These are phyloP conservation scores for Onygenales sp. DNA, from an alignment of 2,329 filamentous ascomycete genomes.

Conservation along the genomic window DNA sequence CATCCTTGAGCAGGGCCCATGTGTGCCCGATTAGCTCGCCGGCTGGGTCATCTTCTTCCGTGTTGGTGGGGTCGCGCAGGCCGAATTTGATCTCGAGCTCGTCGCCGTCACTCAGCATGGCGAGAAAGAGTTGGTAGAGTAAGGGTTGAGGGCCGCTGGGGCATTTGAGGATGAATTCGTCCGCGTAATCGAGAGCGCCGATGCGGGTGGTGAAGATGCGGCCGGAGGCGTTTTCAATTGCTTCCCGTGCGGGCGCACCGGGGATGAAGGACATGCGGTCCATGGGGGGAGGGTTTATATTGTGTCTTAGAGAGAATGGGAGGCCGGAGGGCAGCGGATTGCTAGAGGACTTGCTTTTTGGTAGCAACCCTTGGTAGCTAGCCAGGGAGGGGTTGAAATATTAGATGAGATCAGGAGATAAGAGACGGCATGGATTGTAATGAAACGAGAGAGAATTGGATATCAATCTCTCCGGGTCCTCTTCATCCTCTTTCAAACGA, in stretches of 20 bases:
- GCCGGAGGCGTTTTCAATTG: slow-evolving; percentile 4
- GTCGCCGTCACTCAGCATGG: background rate
- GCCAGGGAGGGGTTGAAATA: no score
- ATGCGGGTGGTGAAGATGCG: background rate
- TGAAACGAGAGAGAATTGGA: no score
- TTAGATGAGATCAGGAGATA: no score
- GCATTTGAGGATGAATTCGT: slow-evolving; percentile 2
- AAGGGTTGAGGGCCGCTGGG: background rate
- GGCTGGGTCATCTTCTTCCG: background rate
- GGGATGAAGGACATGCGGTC: slow-evolving; percentile 3
- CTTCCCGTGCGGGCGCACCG: background rate
- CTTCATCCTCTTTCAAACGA: no score
- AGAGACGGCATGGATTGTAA: no score
- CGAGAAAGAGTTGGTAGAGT: slow-evolving; percentile 2
- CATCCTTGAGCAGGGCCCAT: background rate
- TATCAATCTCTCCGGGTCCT: no score
- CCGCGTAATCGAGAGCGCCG: background rate
- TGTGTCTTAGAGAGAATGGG: background rate
- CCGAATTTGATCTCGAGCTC: background rate
- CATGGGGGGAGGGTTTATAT: background rate
- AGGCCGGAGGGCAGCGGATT: background rate
- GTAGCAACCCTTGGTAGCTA: no score
- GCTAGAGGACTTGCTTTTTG: no score
- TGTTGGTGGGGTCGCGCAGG: background rate
- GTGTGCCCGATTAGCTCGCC: slow-evolving; percentile 1